Evolutionary conservation across 805 yeast genomes (phyloP).

Genomic region (Jamesozyma rosinii): DNA sequence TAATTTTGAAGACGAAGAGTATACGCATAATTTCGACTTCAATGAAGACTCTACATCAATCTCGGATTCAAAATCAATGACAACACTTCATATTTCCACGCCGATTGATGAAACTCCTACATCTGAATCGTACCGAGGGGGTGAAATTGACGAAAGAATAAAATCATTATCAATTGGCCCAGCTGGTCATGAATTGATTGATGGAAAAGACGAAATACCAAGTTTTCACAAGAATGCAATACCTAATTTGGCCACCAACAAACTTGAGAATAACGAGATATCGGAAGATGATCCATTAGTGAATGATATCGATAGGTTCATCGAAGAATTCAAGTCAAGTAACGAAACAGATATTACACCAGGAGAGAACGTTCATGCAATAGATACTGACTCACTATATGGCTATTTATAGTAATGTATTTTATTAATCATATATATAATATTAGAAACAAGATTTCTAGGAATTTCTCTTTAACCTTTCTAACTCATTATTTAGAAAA

Average conservation of each 20-base stretch:
- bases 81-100: slow-evolving; percentile 10
- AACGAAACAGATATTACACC: not conserved
- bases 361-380: not conserved
- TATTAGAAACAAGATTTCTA: not conserved
- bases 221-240: not conserved
- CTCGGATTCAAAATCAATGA: slow-evolving; percentile 9
- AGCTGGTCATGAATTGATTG: not conserved
- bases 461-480: slow-evolving; percentile 19
- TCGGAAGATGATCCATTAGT: slow-evolving; percentile 6
- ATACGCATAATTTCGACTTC: slow-evolving; percentile 8
- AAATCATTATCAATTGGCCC: not conserved
- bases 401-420: not conserved
- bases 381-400: not conserved
- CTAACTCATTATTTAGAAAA: slow-evolving; percentile 30
- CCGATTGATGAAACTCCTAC: not conserved
- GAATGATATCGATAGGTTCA: slow-evolving; percentile 13
- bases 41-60: not conserved
- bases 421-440: not conserved
- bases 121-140: not conserved
- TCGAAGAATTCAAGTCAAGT: slow-evolving; percentile 8
- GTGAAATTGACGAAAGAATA: not conserved
- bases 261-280: not conserved
- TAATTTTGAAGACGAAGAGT: slow-evolving; percentile 25
- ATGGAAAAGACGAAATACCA: not conserved
- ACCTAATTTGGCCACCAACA: not conserved